Base-by-base conservation (phyloP, 2,329 filamentous ascomycete genomes). In the Aphanocladium album region DNA sequence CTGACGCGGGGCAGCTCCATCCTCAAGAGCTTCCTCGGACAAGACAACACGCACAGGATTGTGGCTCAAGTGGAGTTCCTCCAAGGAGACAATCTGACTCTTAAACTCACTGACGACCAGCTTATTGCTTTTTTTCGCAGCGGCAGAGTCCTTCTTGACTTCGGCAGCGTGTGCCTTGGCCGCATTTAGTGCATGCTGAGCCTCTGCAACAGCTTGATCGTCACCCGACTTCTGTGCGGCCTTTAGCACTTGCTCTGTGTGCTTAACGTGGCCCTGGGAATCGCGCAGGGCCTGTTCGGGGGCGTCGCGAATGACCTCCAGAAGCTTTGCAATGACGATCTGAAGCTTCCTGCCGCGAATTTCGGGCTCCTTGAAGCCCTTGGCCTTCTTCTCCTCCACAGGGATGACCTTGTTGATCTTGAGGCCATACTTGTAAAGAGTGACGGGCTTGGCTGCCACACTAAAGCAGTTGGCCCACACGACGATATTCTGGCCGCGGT, bases 381-480 rank as follows among this genome's bases (percentile, higher is more conserved):
- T 62, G 17, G 35, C 54, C 7, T 62, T 35, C 37, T 47, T 54
- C 11, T 57, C 64, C 9, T 56, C 30, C 64, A 62, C 49, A 47
- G 52, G 65, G 55, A 57, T 21, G 2, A 69, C 46, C 37, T 73
- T 68, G 1, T 62, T 65, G 12, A 78, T 74, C 1, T 74, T 69
- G 11, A 84, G 62, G 2, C 72, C 73, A 67, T 85, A 85, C 60
- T 76, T 79, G 67, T 74, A 78, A 5, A 83, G 61, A 0, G 64
- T 62, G 1, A 72, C 66, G 0, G 71, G 66, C 45, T 74, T 73
- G 8, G 80, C 64, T 7, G 73, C 66, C 52, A 85, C 61, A 1
- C 71, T 71, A 65, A 83, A 84, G 64, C 81, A 85, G 67, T 86
- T 85, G 5, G 81, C 73, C 80, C 81, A 84, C 0, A 85, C 71